Conservation (phyloP, 495 filamentous ascomycete genomes). For the Xanthoparmelia taractica region DNA sequence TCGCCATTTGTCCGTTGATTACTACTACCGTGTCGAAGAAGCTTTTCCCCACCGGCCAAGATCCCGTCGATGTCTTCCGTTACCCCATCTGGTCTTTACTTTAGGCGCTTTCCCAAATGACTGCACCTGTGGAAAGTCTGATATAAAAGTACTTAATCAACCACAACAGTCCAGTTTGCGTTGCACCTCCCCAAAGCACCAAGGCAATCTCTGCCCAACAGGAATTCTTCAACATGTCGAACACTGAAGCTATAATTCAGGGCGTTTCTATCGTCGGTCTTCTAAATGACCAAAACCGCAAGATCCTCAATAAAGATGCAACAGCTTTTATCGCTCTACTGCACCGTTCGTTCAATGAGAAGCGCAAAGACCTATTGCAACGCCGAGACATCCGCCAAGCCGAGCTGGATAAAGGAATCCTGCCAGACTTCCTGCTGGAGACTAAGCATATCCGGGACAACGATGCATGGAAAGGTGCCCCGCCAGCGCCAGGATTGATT, state of each 20-base stretch:
- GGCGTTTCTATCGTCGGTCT: constrained; percentile 79
- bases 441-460: constrained; percentile 94
- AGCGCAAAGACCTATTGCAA: constrained; percentile 82
- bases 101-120: neutral
- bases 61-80: constrained; percentile 16
- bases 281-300: constrained; percentile 68
- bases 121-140: neutral
- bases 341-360: constrained; percentile 87
- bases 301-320: constrained; percentile 87
- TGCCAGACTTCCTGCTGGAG: constrained; percentile 96
- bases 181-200: neutral
- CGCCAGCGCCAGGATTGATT: constrained; percentile 85
- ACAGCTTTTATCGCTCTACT: constrained; percentile 89
- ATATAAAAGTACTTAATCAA: neutral
- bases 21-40: neutral
- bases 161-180: neutral
- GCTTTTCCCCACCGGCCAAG: constrained; percentile 9
- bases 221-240: constrained; percentile 49
- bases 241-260: constrained; percentile 68
- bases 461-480: constrained; percentile 87
- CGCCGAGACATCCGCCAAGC: constrained; percentile 81
- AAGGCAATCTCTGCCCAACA: neutral
- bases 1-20: neutral
- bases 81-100: constrained; percentile 5
- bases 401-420: constrained; percentile 82